Evolutionary conservation across 129 eudicot genomes (phyloP).

Genomic region (Tanacetum coccineum): DNA sequence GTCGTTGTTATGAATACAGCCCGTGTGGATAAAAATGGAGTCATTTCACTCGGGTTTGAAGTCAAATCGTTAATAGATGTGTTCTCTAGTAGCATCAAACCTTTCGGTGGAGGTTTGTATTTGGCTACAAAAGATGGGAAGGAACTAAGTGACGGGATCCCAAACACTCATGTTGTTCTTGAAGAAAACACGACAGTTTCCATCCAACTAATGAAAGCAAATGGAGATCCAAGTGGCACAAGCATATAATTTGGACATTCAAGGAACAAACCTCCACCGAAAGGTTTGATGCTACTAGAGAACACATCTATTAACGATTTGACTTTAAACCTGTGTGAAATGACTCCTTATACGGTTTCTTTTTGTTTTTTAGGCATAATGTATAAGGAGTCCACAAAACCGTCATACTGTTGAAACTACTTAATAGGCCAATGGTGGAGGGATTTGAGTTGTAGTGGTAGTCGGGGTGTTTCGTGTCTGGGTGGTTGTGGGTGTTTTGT

Average conservation of each 20-base stretch:
- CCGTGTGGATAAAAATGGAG: slow-evolving; percentile 37
- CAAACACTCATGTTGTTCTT: slow-evolving; percentile 32
- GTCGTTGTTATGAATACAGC: slow-evolving; percentile 34
- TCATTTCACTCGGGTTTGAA: slow-evolving; percentile 42
- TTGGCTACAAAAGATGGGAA: slow-evolving; percentile 46
- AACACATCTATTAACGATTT: slow-evolving; percentile 29
- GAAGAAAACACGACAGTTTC: slow-evolving; percentile 20
- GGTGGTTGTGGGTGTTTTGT: too few species aligned
- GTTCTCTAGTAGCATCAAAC: slow-evolving; percentile 17
- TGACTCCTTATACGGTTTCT: slow-evolving; percentile 42
- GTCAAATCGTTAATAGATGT: slow-evolving; percentile 25
- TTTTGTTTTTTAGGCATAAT: too few species aligned
- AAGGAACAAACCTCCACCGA: slow-evolving; percentile 34
- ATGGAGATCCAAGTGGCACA: slow-evolving; percentile 19
- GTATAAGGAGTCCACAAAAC: too few species aligned
- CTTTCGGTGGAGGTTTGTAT: slow-evolving; percentile 35
- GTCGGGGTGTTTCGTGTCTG: too few species aligned
- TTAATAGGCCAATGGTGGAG: too few species aligned
- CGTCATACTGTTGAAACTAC: too few species aligned
- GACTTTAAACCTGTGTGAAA: slow-evolving; percentile 44
- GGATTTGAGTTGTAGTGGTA: too few species aligned
- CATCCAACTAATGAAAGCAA: slow-evolving; percentile 20
- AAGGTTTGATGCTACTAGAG: slow-evolving; percentile 6
- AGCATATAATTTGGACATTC: slow-evolving; percentile 24
- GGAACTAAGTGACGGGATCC: slow-evolving; percentile 25